These are phyloP conservation scores for Dryas drummondii DNA, from an alignment of 306 rosid genomes.

Conservation along the genomic window DNA sequence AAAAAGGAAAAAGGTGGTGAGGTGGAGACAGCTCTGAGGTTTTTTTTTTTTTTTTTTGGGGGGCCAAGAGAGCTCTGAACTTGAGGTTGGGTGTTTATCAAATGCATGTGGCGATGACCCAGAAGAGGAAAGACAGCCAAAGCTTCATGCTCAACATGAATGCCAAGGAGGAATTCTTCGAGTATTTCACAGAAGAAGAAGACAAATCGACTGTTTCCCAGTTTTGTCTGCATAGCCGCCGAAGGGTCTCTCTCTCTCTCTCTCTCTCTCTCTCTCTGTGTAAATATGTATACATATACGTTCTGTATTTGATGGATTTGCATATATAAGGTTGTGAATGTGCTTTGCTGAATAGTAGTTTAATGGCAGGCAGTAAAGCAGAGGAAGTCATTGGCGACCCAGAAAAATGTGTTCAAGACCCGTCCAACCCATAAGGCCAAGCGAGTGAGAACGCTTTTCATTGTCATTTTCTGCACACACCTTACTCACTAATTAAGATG, in stretches of 20 bases:
- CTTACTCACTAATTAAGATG: not conserved
- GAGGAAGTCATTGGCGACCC: conserved; percentile 1
- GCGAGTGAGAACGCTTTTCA: not conserved
- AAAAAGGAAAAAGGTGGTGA: no score
- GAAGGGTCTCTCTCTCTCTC: not conserved
- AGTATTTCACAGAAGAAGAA: not conserved
- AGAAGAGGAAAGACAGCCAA: not conserved
- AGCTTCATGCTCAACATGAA: not conserved
- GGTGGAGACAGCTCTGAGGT: no score
- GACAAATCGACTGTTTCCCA: not conserved
- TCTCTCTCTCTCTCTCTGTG: not conserved
- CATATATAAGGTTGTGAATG: not conserved
- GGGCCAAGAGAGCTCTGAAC: no score
- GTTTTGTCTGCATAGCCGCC: not conserved
- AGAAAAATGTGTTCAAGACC: not conserved
- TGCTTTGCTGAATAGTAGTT: not conserved
- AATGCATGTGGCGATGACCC: not conserved
- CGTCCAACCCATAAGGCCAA: not conserved
- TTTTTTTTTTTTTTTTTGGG: not conserved
- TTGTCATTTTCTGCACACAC: not conserved
- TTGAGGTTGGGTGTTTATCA: not conserved
- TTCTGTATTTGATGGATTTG: not conserved
- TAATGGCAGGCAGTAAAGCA: not conserved
- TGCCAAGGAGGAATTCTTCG: not conserved
- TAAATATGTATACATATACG: not conserved